Conservation (phyloP, 2,329 filamentous ascomycete species). For the Esteya vermicola region DNA sequence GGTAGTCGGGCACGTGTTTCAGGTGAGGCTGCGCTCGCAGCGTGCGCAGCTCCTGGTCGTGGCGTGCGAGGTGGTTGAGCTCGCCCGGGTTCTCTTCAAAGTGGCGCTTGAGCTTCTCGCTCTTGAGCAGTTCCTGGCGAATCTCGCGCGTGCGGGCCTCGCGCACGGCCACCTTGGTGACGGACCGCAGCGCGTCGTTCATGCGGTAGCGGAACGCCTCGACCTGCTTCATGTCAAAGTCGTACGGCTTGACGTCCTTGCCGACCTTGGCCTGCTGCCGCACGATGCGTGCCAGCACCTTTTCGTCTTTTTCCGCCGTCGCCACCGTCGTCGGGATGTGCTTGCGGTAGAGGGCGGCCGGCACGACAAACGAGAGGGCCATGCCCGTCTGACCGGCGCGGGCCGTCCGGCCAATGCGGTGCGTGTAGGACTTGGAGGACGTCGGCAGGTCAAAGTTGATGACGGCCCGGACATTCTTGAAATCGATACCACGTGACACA, state of each 20-base stretch:
- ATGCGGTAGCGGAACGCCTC: conserved; percentile 92
- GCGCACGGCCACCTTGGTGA: conserved; percentile 78
- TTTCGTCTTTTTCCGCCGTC: conserved; percentile 70
- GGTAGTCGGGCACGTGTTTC: conserved; percentile 87
- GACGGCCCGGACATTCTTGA: conserved; percentile 86
- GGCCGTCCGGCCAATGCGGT: conserved; percentile 87
- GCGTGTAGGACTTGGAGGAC: conserved; percentile 85
- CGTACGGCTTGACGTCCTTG: conserved; percentile 74
- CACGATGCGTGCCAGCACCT: conserved; percentile 64
- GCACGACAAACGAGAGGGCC: conserved; percentile 89
- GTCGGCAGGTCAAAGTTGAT: conserved; percentile 94
- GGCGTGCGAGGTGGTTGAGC: conserved; percentile 61
- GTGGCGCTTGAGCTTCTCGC: conserved; percentile 85
- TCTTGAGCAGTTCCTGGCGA: conserved; percentile 78
- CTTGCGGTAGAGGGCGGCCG: conserved; percentile 67
- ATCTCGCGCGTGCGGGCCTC: conserved; percentile 83
- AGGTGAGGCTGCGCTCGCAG: conserved; percentile 78
- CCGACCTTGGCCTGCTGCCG: conserved; percentile 70
- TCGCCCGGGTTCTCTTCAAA: conserved; percentile 96
- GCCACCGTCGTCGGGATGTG: conserved; percentile 74
- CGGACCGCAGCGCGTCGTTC: conserved; percentile 78
- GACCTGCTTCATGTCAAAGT: conserved; percentile 87
- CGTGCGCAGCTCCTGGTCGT: conserved; percentile 76
- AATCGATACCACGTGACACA: conserved; percentile 92
- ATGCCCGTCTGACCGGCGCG: conserved; percentile 85